A percentile compares a stretch with the other conserved stretches of the same genome.
Conservation (phyloP, 1,284 basidiomycete species). For the Malassezia pachydermatis region DNA sequence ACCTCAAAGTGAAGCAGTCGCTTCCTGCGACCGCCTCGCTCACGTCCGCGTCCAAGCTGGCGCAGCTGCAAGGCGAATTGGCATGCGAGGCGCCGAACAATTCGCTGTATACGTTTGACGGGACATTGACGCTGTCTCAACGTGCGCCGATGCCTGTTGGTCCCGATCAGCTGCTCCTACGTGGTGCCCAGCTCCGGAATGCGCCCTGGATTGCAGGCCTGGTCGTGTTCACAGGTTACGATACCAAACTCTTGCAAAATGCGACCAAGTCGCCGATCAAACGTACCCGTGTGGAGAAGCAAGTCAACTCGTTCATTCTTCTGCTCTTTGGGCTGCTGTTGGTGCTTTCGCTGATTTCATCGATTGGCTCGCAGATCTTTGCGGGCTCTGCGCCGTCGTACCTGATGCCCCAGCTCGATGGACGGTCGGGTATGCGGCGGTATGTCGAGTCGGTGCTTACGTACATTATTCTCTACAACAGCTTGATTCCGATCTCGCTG, state of each 20-base stretch:
- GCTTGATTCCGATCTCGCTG: conserved; percentile 95
- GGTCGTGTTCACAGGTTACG: conserved; percentile 89
- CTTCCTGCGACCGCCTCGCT: conserved; percentile 68
- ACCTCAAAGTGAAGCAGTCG: conserved; percentile 96
- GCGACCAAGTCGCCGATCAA: conserved; percentile 86
- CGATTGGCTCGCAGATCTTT: conserved; percentile 74
- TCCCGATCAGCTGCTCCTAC: conserved; percentile 84
- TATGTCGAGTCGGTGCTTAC: conserved; percentile 74
- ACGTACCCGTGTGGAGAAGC: conserved; percentile 84
- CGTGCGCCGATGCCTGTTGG: conserved; percentile 62
- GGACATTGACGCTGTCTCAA: conserved; percentile 55
- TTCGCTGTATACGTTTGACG: conserved; percentile 90
- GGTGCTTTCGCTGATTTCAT: conserved; percentile 76
- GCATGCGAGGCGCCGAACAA: conserved; percentile 95
- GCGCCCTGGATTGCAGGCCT: conserved; percentile 93
- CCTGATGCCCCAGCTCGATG: conserved; percentile 40
- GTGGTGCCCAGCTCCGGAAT: conserved; percentile 91
- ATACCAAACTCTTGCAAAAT: conserved; percentile 94
- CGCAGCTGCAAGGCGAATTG: conserved; percentile 67
- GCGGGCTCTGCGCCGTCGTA: conserved; percentile 37
- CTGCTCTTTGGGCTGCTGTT: conserved; percentile 83
- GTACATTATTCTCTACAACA: conserved; percentile 98
- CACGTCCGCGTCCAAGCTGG: conserved; percentile 66
- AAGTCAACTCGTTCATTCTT: conserved; percentile 95
- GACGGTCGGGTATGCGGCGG: conserved; percentile 39